phyloP scores from a whole-genome alignment of 257 asterid species.

The Buddleja alternifolia region DNA sequence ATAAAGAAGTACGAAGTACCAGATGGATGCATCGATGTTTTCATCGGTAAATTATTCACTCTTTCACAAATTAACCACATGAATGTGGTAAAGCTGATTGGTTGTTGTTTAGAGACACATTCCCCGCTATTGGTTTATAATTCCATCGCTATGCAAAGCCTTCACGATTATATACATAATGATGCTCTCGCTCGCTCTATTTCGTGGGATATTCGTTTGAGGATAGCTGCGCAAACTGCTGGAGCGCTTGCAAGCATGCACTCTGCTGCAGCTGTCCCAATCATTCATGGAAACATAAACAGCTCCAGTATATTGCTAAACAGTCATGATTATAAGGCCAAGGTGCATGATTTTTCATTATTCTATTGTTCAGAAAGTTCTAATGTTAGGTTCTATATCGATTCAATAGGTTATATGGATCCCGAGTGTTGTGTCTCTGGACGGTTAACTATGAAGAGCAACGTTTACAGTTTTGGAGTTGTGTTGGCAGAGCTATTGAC shows the following conservation, averaged over 20 bases:
- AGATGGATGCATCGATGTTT: conserved; percentile 19
- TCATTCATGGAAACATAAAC: conserved; percentile 31
- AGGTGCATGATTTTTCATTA: conserved; percentile 18
- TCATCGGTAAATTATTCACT: conserved; percentile 26
- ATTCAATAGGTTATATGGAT: conserved; percentile 9
- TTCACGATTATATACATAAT: conserved; percentile 20
- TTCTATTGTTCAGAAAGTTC: not conserved
- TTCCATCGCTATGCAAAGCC: conserved; percentile 20
- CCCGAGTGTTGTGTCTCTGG: conserved; percentile 16
- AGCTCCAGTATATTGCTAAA: conserved; percentile 31
- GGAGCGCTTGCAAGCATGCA: conserved; percentile 32
- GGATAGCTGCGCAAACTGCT: conserved; percentile 31
- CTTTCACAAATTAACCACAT: conserved; percentile 29
- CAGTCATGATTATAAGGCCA: conserved; percentile 18
- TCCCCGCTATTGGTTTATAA: no score
- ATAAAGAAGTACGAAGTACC: conserved; percentile 11
- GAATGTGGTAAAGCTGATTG: conserved; percentile 37
- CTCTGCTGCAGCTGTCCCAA: not conserved
- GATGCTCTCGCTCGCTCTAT: conserved; percentile 13
- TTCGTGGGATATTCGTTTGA: conserved; percentile 36
- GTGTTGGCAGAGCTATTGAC: conserved; percentile 35
- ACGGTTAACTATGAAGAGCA: conserved; percentile 20
- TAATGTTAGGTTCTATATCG: not conserved
- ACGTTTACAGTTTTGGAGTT: conserved; percentile 36
- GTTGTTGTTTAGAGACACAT: conserved; percentile 40